Base-by-base conservation (phyloP, 371 early-diverging fungal species). In the Rozella allomycis region DNA sequence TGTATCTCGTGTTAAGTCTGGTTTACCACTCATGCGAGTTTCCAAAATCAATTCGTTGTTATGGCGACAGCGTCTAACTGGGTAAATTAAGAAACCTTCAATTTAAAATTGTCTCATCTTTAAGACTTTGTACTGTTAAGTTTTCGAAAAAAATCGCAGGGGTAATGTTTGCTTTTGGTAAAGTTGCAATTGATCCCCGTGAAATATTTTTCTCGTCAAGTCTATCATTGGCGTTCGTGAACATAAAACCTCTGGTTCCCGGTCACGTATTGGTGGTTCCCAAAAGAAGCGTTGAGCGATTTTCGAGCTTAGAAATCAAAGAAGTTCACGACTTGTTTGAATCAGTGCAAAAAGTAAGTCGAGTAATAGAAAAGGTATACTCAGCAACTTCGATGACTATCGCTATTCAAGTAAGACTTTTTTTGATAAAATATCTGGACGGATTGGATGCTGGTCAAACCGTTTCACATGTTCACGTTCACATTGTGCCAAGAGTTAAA, bases 381-480 rank as follows among this genome's bases (percentile, higher is more conserved):
- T 34, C 46, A 1, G 77, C 68, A 3, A 55, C 66, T 11, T 60
- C 75, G 0, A 51, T 86, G 21, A 82, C 83, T 1, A 46, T 83
- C 35, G 72, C 78, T 1, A 63, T 86, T 4, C 79, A 78, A 55
- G 71, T 61, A 43, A 20, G 12, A 13, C n/a, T 18, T 3, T 5
- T 33, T n/a, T 1, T 9, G 17, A 12, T 25, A n/a, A n/a, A 11
- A 5, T 20, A 42, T 4, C 42, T 66, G 55, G 85, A 85, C 52
- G 84, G 85, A 0, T 58, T 64, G 3, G 47, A 53, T 28, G 87
- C 96, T 4, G 91, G 96, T 2, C 96, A 94, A 48, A 71, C 87
- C 8, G 90, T 76, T 9, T 43, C 76, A 10, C 97, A 96, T 55
- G 79, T 80, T 19, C 97, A 96, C 46, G 57, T 90, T 35, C 97